These are phyloP conservation scores for Pyrus pyrifolia DNA, from an alignment of 306 rosid genomes.

Conservation along the genomic window DNA sequence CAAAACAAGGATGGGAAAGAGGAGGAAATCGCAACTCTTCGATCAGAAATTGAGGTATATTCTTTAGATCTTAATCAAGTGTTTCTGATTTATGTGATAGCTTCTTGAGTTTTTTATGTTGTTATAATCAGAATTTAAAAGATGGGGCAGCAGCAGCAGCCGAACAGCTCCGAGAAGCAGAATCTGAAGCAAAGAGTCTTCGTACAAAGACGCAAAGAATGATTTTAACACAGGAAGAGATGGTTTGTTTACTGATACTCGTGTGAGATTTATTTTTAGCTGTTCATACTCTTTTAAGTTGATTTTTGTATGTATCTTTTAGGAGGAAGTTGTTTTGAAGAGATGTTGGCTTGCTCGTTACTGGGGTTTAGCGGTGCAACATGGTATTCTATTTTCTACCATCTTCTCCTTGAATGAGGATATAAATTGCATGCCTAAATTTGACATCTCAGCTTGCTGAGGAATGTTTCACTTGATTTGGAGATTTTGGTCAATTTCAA, in stretches of 20 bases:
- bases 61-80: slow-evolving; percentile 9
- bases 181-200: slow-evolving; percentile 84
- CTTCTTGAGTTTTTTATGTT: slow-evolving; percentile 12
- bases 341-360: slow-evolving; percentile 99
- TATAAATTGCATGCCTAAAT: slow-evolving; percentile 8
- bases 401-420: slow-evolving; percentile 20
- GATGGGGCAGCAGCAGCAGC: slow-evolving; percentile 65
- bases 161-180: slow-evolving; percentile 82
- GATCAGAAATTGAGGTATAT: slow-evolving; percentile 71
- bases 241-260: slow-evolving; percentile 53
- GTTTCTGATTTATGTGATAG: slow-evolving; percentile 1
- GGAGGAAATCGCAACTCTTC: slow-evolving; percentile 71
- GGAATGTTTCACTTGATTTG: background rate
- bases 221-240: slow-evolving; percentile 98
- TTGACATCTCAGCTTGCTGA: slow-evolving; percentile 5
- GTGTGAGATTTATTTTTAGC: slow-evolving; percentile 1
- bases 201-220: slow-evolving; percentile 90
- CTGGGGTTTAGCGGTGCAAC: slow-evolving; percentile 87
- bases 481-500: background rate
- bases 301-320: slow-evolving; percentile 13
- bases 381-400: slow-evolving; percentile 48
- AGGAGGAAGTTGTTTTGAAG: slow-evolving; percentile 98
- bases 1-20: slow-evolving; percentile 72
- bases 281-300: slow-evolving; percentile 10
- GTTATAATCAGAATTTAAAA: slow-evolving; percentile 58